Conservation (phyloP, 1,284 basidiomycete genomes). For the Vanrija humicola region DNA sequence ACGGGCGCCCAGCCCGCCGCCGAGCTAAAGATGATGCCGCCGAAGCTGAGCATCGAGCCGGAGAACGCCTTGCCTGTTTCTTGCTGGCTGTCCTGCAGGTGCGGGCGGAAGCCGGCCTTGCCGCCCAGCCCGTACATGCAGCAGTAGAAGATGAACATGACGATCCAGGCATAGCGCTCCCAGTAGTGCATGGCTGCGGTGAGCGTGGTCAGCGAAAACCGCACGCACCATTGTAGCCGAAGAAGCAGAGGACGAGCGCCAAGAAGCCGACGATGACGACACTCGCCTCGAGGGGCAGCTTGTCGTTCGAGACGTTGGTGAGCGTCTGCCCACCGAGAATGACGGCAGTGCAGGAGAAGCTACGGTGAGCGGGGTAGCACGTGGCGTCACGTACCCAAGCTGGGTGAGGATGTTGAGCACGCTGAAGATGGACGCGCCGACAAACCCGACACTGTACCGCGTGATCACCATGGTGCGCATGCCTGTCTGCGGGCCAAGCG, state of each 20-base stretch:
- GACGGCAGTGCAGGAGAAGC: conserved; percentile 37
- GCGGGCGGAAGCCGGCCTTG: conserved; percentile 54
- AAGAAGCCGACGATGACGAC: conserved; percentile 50
- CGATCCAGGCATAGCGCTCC: conserved; percentile 62
- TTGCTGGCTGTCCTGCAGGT: conserved; percentile 53
- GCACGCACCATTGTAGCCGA: conserved; percentile 44
- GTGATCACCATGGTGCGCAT: conserved; percentile 58
- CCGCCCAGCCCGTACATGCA: conserved; percentile 57
- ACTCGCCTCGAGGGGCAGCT: conserved; percentile 48
- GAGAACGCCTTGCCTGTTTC: conserved; percentile 52
- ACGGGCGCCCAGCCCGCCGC: conserved; percentile 51
- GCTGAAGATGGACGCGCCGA: conserved; percentile 58
- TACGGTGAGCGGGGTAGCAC: conserved; percentile 8
- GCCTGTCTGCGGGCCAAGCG: conserved; percentile 60
- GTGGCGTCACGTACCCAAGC: conserved; percentile 28
- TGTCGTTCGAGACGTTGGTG: conserved; percentile 42
- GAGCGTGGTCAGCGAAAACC: not conserved
- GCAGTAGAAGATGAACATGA: conserved; percentile 57
- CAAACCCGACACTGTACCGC: conserved; percentile 55
- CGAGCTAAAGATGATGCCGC: conserved; percentile 59
- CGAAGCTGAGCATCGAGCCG: conserved; percentile 55
- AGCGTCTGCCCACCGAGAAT: conserved; percentile 51
- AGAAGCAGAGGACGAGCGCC: conserved; percentile 46
- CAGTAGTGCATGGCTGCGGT: conserved; percentile 56
- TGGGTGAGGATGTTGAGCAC: conserved; percentile 60